Evolutionary conservation across 2,329 filamentous ascomycete genomes (phyloP).

Genomic region (Trichoderma sp.): DNA sequence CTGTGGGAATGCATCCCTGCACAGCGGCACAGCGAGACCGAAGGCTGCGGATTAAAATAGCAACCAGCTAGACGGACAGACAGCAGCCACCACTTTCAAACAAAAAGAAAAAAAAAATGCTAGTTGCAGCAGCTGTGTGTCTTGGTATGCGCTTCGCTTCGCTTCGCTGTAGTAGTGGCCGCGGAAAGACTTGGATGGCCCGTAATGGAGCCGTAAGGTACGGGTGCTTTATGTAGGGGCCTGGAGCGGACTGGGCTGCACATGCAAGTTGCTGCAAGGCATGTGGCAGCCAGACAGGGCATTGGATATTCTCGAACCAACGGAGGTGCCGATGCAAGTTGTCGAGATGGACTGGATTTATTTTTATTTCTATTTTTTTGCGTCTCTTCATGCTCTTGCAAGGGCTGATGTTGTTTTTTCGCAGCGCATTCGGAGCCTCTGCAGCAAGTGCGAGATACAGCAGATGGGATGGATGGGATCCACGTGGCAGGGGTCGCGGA

Average conservation of each 20-base stretch:
- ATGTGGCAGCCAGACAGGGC: slow-evolving; percentile 1
- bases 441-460: no score
- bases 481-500: neutral
- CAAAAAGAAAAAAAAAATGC: neutral
- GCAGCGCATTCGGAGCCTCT: no score
- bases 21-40: neutral
- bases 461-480: neutral
- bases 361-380: no score
- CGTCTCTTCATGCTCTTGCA: no score
- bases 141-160: no score
- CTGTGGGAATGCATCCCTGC: neutral
- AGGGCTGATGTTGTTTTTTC: no score
- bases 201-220: neutral
- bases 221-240: neutral
- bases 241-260: neutral
- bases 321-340: slow-evolving; percentile 9
- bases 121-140: neutral
- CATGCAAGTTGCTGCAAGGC: neutral
- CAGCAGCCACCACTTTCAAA: no score
- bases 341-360: neutral
- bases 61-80: neutral
- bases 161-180: neutral
- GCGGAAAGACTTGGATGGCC: neutral
- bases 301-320: neutral
- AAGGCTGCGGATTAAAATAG: neutral